These are phyloP conservation scores for Balansia obtecta DNA, from an alignment of 2,329 filamentous ascomycete species.

Conservation along the genomic window DNA sequence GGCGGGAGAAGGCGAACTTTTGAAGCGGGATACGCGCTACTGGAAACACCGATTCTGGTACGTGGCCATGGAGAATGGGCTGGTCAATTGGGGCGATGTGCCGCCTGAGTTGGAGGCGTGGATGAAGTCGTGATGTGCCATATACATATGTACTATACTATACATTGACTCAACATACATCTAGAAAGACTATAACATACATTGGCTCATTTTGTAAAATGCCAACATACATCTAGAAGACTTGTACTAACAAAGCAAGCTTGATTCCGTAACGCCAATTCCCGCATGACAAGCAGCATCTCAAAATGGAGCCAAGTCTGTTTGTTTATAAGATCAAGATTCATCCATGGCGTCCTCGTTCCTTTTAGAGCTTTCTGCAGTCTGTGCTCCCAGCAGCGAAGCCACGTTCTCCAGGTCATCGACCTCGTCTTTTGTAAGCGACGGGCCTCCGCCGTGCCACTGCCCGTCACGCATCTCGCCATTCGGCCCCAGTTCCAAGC, in stretches of 20 bases:
- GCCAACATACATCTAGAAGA: no score
- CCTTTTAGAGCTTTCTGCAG: slow-evolving; percentile 1
- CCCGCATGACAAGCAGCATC: background rate
- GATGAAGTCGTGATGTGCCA: slow-evolving; percentile 5
- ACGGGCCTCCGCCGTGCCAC: slow-evolving; percentile 44
- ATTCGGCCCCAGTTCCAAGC: slow-evolving; percentile 49
- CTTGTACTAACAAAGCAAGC: no score
- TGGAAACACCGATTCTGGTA: slow-evolving; percentile 41
- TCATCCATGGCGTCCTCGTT: slow-evolving; percentile 17
- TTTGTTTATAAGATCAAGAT: no score
- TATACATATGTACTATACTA: no score
- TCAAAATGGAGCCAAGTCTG: no score
- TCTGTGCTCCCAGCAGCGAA: slow-evolving; percentile 25
- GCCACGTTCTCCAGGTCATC: slow-evolving; percentile 43
- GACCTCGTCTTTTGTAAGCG: slow-evolving; percentile 38
- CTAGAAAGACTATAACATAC: no score
- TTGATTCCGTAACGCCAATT: background rate
- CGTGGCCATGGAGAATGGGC: slow-evolving; percentile 26
- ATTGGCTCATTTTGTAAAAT: no score
- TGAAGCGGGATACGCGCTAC: slow-evolving; percentile 17
- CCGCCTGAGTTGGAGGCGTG: slow-evolving; percentile 10
- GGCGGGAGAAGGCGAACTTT: slow-evolving; percentile 8
- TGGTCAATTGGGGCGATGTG: slow-evolving; percentile 19
- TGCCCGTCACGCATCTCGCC: slow-evolving; percentile 54
- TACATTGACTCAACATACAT: no score